Percentiles rank a stretch among this genome's conserved stretches.
Evolutionary conservation across 345 rosid species (phyloP).

Genomic region (Salix exigua): DNA sequence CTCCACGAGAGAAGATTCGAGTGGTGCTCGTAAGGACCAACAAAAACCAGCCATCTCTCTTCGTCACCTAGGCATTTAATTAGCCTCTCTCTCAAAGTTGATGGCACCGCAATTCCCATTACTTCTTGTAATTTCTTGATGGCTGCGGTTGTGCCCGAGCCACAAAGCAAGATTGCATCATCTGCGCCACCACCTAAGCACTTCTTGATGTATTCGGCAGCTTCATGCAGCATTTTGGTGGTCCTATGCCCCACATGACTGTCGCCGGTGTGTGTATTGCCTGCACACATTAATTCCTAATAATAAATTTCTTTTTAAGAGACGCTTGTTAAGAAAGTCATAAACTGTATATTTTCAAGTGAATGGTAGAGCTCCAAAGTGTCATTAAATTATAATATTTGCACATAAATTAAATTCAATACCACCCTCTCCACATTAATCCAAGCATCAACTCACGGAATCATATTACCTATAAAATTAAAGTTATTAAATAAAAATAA

Average conservation of each 20-base stretch:
- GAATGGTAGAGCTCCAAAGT: no score
- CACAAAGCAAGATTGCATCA: conserved; percentile 50
- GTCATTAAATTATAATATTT: no score
- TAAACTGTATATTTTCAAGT: no score
- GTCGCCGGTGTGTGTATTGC: conserved; percentile 56
- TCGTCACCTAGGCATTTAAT: conserved; percentile 28
- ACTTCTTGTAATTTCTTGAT: conserved; percentile 60
- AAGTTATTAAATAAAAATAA: no score
- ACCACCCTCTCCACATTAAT: no score
- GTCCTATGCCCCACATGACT: conserved; percentile 52
- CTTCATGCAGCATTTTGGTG: conserved; percentile 46
- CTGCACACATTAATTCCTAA: conserved; percentile 12
- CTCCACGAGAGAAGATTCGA: conserved; percentile 65
- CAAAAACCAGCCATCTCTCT: conserved; percentile 56
- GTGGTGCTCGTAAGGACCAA: conserved; percentile 69
- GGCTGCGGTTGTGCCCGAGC: conserved; percentile 53
- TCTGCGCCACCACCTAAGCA: conserved; percentile 47
- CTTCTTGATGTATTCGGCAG: conserved; percentile 39
- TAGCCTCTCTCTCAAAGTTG: conserved; percentile 34
- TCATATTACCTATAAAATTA: no score
- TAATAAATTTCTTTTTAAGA: not conserved
- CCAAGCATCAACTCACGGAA: no score
- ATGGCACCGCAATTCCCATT: conserved; percentile 51
- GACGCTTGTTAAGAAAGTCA: no score
- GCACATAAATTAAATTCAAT: no score